Evolutionary conservation across 2,329 filamentous ascomycete genomes (phyloP), one percentile per base, ranked within the genome.

Genomic region (Aureobasidium sp.): DNA sequence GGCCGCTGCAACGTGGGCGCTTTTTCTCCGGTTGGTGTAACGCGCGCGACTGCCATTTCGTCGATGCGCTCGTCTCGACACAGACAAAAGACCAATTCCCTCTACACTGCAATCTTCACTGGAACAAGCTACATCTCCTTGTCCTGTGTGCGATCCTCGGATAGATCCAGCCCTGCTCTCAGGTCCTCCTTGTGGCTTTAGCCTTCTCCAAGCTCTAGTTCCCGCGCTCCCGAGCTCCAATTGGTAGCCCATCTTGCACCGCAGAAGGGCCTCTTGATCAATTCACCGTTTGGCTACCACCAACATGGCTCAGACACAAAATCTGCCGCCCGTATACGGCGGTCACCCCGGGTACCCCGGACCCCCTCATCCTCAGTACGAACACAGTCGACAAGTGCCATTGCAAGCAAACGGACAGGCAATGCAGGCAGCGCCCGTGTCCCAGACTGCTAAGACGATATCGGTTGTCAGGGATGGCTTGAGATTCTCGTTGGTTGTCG

Each of bases 401-500:
- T 15, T 59, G 45, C 55, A 49, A 42, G 35, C 55, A 49, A 59
- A 59, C 45, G 55, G 55, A 19, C 55, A 59, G 45, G 35, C 33
- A 21, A 59, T 59, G 55, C 55, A 49, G 35, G 19, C 45, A 33
- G 33, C 55, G n/a, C 17, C 45, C 19, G 43, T 27, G 11, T 27
- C 40, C 45, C 43, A 50, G n/a, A 35, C 25, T 27, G 35, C 43
- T 23, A 45, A 37, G 33, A 59, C 33, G 9, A 21, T 40, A 13
- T 59, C 55, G 15, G 25, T 25, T 17, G 45, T 42, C 25, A 27
- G 45, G 23, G 55, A 59, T 10, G 33, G 35, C 21, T 50, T 46
- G 55, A 19, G 35, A 33, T 59, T 50, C 35, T 49, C 55, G 3
- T 42, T 59, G 43, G 23, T 59, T n/a, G 90, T 96, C 62, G 85